A percentile compares a stretch with the other conserved stretches of the same genome.
These are phyloP conservation scores for Monosporascus sp. DNA, from an alignment of 2,329 filamentous ascomycete genomes.

Conservation along the genomic window DNA sequence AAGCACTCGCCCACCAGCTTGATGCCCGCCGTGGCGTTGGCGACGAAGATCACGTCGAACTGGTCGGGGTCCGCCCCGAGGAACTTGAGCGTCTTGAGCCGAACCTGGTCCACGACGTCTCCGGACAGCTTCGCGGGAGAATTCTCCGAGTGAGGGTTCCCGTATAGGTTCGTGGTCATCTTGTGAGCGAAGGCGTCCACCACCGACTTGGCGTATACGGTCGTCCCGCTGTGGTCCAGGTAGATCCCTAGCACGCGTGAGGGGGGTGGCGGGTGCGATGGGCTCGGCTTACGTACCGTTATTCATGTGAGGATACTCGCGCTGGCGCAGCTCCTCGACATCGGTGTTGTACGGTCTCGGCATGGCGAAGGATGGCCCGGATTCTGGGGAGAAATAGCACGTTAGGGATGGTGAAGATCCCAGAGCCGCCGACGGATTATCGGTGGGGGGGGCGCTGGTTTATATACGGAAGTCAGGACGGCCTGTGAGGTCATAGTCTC, in stretches of 20 bases:
- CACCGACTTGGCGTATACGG: constrained; percentile 54
- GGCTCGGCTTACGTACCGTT: constrained; percentile 24
- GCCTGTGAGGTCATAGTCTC: background rate
- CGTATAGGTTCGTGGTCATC: constrained; percentile 54
- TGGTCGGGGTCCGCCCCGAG: constrained; percentile 53
- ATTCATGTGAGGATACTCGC: constrained; percentile 39
- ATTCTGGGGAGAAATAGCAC: background rate
- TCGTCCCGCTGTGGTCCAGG: constrained; percentile 54
- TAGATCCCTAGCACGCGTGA: constrained; percentile 35
- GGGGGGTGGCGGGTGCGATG: background rate
- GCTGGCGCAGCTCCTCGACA: constrained; percentile 31
- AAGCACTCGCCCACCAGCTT: constrained; percentile 63
- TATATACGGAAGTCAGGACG: background rate
- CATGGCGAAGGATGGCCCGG: constrained; percentile 10
- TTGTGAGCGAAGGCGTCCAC: constrained; percentile 50
- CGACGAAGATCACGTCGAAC: constrained; percentile 71
- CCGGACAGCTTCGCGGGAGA: constrained; percentile 53
- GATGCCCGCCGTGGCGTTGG: constrained; percentile 86
- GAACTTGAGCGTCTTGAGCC: constrained; percentile 49
- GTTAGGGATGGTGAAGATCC: background rate
- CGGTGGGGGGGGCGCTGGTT: background rate
- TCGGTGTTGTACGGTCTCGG: constrained; percentile 26
- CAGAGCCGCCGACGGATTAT: background rate
- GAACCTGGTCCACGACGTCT: constrained; percentile 50
- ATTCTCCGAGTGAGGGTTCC: constrained; percentile 64